Evolutionary conservation across 2,329 filamentous ascomycete genomes (phyloP).

Genomic region (Cladobotryum mycophilum): DNA sequence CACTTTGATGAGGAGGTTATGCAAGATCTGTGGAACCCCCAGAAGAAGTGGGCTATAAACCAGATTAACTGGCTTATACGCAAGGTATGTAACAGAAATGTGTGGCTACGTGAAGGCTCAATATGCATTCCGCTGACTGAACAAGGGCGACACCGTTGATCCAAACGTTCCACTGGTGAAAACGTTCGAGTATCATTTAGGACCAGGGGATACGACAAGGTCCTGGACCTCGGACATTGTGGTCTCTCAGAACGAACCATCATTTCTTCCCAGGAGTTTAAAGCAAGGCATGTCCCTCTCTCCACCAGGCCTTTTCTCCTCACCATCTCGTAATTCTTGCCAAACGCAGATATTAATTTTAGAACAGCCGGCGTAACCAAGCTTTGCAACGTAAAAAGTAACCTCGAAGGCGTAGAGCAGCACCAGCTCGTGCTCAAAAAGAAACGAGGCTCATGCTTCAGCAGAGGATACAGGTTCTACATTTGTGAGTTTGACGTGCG

Average conservation of each 20-base stretch:
- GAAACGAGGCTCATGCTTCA: conserved; percentile 28
- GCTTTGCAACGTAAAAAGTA: conserved; percentile 35
- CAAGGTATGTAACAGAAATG: conserved; percentile 21
- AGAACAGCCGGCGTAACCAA: conserved; percentile 29
- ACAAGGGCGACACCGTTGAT: conserved; percentile 33
- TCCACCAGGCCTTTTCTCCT: neutral
- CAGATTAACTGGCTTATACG: conserved; percentile 39
- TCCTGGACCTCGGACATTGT: conserved; percentile 34
- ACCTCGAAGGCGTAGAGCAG: conserved; percentile 34
- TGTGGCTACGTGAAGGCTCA: neutral
- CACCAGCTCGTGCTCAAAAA: conserved; percentile 32
- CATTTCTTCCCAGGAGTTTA: conserved; percentile 30
- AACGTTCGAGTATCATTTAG: conserved; percentile 29
- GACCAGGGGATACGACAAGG: conserved; percentile 25
- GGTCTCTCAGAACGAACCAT: conserved; percentile 32
- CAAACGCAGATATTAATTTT: neutral
- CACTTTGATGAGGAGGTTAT: conserved; percentile 32
- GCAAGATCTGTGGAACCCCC: conserved; percentile 21
- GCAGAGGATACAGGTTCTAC: conserved; percentile 31
- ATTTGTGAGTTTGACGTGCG: conserved; percentile 43
- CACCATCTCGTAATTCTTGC: neutral
- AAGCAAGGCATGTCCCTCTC: conserved; percentile 26
- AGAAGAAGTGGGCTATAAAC: conserved; percentile 33
- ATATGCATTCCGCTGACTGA: neutral
- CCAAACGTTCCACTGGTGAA: conserved; percentile 29